phyloP scores from a whole-genome alignment of 176 grass and related monocot species.

The Leersia perrieri region DNA sequence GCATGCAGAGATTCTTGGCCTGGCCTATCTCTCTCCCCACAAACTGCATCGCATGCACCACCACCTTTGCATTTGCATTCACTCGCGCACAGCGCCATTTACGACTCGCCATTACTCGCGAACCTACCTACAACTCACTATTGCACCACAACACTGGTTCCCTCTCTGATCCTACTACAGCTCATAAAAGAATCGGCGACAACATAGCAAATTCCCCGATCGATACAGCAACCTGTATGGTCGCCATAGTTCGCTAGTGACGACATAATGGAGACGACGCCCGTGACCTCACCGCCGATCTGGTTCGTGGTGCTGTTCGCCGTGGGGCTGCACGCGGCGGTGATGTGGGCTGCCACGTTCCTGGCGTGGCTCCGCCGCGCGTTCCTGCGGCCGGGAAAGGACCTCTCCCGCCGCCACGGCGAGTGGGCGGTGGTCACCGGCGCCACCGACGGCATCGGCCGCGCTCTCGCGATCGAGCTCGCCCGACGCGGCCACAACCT shows the following conservation, averaged over 20 bases:
- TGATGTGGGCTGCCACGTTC: not conserved
- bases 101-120: too few species aligned
- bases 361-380: conserved; percentile 26
- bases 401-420: conserved; percentile 31
- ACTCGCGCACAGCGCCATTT: too few species aligned
- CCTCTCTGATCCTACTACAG: too few species aligned
- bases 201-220: not conserved
- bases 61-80: too few species aligned
- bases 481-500: conserved; percentile 44
- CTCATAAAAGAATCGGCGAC: not conserved
- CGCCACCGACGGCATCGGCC: conserved; percentile 70
- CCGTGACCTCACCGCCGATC: not conserved
- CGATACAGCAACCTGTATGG: not conserved
- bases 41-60: too few species aligned
- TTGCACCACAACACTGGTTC: too few species aligned
- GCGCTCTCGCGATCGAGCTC: conserved; percentile 47
- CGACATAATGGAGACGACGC: not conserved
- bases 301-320: conserved; percentile 28
- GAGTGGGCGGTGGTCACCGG: conserved; percentile 60
- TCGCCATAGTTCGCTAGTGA: not conserved
- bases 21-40: too few species aligned
- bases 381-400: conserved; percentile 18
- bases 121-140: too few species aligned
- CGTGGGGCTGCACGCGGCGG: not conserved
- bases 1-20: too few species aligned